Evolutionary conservation across 495 filamentous ascomycete genomes (phyloP), one percentile per base, ranked within the genome.

Genomic region (Trichoderma reesei): DNA sequence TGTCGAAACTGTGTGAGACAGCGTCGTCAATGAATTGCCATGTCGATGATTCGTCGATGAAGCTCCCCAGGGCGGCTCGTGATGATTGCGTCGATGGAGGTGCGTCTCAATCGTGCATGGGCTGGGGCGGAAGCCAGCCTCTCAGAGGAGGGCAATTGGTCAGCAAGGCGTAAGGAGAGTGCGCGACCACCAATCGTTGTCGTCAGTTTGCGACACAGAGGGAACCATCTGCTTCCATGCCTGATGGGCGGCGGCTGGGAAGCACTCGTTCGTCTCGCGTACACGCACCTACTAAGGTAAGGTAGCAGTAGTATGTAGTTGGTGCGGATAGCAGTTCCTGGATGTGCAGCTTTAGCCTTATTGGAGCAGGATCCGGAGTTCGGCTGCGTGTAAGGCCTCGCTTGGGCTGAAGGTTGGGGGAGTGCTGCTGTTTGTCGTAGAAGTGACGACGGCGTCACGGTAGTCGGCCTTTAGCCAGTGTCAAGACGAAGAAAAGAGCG

Each of bases 121-220:
- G 31, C 51, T 56, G 51, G 51, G 26, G 61, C 26, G 3, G 26
- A 62, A 41, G 6, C 62, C 13, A 38, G 44, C 62, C 62, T 63
- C 31, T 63, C 44, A 63, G 42, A 63, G 26, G 5, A 31, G 31
- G 10, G 42, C n/a, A 42, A 63, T 63, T 63, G 56, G 33, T 63
- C 62, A 63, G 62, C 62, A n/a, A 37, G 11, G 41, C 20, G 60
- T 61, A 61, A 56, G 14, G 26, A 34, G 31, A 31, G 20, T 10
- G 26, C 33, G 10, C 20, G 14, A 56, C 26, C 18, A 14, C 20
- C 20, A 56, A 56, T 56, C 20, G 51, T 33, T 26, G 14, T 34
- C 20, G 34, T 61, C 16, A 26, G 59, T 41, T 38, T 38, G n/a
- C 13, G 33, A 41, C 59, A 34, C 39, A 26, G 16, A 13, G 34